Conservation (phyloP, 106 monocot species). For the Cymbidium sinense region DNA sequence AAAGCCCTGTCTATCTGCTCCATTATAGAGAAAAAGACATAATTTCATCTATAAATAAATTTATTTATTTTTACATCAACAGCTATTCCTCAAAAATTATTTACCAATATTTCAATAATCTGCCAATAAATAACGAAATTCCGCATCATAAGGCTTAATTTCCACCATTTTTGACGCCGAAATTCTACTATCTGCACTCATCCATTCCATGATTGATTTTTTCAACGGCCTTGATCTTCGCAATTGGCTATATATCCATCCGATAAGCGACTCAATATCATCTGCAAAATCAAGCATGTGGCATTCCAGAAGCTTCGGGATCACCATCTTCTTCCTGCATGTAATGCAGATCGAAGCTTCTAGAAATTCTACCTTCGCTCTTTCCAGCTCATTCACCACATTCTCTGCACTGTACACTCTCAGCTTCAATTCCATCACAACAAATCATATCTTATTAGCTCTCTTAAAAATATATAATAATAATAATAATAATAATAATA, state of each 20-base stretch:
- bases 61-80: too few species aligned
- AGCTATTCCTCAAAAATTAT: too few species aligned
- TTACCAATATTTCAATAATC: not conserved
- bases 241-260: constrained; percentile 91
- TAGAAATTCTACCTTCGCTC: constrained; percentile 73
- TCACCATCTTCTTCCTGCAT: constrained; percentile 55
- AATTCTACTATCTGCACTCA: constrained; percentile 29
- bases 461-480: not conserved
- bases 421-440: constrained; percentile 34
- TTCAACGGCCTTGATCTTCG: constrained; percentile 49
- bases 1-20: too few species aligned
- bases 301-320: constrained; percentile 82
- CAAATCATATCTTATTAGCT: not conserved
- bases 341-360: constrained; percentile 58
- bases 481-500: not conserved
- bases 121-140: constrained; percentile 72
- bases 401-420: constrained; percentile 71
- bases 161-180: constrained; percentile 38
- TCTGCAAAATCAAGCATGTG: constrained; percentile 92
- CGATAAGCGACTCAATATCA: constrained; percentile 63
- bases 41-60: too few species aligned
- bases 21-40: too few species aligned
- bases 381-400: constrained; percentile 61
- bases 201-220: constrained; percentile 53
- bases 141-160: constrained; percentile 53